Evolutionary conservation across 768 basidiomycete genomes (phyloP), one percentile per base, ranked within the genome.

Genomic region (Rhodotorula paludigena): DNA sequence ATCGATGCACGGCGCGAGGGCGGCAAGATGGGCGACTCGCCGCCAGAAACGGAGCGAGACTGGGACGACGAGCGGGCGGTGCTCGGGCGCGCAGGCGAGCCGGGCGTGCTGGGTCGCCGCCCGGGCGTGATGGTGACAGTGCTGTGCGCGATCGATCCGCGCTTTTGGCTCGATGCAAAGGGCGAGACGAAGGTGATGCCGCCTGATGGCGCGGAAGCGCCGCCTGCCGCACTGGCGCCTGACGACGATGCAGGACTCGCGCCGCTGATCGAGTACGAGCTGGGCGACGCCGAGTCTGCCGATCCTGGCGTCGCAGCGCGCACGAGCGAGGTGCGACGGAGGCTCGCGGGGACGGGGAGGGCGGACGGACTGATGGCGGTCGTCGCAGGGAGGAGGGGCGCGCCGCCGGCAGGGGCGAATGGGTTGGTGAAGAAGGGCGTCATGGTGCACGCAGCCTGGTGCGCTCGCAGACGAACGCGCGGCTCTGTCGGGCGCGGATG

Each of bases 371-470:
- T 16, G 44, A 59, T 48, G 20, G 64, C 23, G 4, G 53, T 4
- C 9, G 60, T 25, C n/a, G 44, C 4, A 18, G n/a, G 21, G 30
- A 32, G 3, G 30, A 15, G 2, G 39, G 30, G 33, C 1, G 5
- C 30, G 49, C 39, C 28, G 45, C 3, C 2, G 60, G 44, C 10
- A n/a, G 57, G 18, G 8, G 56, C 48, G 55, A 69, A 69, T 15
- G 68, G 68, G 49, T 69, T 69, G 53, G 39, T 64, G 57, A 69
- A 69, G 47, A 69, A 45, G 9, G 63, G 42, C 42, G 60, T 64
- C 51, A 48, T n/a, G 10, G 25, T 30, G n/a, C n/a, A n/a, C n/a
- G n/a, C n/a, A n/a, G n/a, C 2, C 7, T 55, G 15, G 14, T 4
- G 16, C 25, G 28, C 21, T 6, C 5, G 32, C 28, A 1, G 35